Conservation (phyloP, 345 rosid species). For the Cardamine chenopodiifolia region DNA sequence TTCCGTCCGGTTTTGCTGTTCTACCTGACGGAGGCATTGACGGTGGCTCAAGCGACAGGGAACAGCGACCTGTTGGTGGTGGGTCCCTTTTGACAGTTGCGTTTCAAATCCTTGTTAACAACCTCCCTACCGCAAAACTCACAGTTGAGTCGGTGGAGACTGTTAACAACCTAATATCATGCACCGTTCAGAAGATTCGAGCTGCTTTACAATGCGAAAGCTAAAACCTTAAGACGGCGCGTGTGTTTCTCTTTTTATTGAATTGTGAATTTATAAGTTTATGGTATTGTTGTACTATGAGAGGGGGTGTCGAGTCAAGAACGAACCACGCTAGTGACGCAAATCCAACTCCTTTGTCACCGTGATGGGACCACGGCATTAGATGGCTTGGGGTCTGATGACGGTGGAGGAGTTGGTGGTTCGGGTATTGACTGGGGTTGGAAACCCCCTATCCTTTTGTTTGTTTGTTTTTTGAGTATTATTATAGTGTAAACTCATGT, state of each 20-base stretch:
- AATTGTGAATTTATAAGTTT: constrained; percentile 10
- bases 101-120: constrained; percentile 77
- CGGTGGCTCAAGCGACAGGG: constrained; percentile 29
- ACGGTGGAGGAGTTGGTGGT: constrained; percentile 81
- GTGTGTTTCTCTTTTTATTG: neutral
- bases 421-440: constrained; percentile 99
- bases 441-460: constrained; percentile 48
- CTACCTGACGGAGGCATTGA: constrained; percentile 55
- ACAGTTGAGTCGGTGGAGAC: constrained; percentile 83
- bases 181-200: constrained; percentile 78
- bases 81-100: constrained; percentile 86
- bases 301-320: constrained; percentile 98
- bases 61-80: constrained; percentile 39
- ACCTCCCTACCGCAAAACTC: constrained; percentile 76
- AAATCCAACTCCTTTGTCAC: constrained; percentile 58
- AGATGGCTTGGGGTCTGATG: neutral
- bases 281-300: constrained; percentile 14
- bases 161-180: constrained; percentile 68
- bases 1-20: constrained; percentile 83
- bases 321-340: constrained; percentile 88
- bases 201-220: constrained; percentile 53
- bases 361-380: constrained; percentile 35
- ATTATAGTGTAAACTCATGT: constrained; percentile 11
- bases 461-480: neutral
- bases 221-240: neutral